Evolutionary conservation across 805 yeast genomes (phyloP), one percentile per base, ranked within the genome.

Genomic region (Cyberlindnera euphorbiae): DNA sequence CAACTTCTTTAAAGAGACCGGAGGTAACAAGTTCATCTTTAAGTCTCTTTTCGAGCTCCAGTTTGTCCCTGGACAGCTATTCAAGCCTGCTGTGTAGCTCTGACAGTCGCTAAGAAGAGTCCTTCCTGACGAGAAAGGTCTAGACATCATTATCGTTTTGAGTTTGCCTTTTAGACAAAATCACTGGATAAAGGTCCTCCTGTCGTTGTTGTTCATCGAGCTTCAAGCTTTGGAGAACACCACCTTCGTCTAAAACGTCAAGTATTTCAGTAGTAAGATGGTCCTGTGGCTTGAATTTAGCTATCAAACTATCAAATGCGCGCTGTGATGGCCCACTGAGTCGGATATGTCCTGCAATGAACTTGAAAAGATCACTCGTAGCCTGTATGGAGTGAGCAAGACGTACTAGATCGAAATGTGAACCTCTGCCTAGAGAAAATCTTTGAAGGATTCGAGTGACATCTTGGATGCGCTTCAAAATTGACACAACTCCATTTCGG

Each of bases 381-480:
- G 44, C 40, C 10, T 54, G 50, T 3, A 76, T 53, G 0, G 77
- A 63, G 9, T 57, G 52, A 1, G 76, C 69, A 7, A 73, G 45
- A 10, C 66, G 60, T 3, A 72, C 42, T 32, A 76, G 52, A 26
- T 73, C 78, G 8, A 62, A 33, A 0, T 73, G 67, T 15, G 62
- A 63, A 0, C 72, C 69, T 26, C 63, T 59, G 5, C 69, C 69
- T 42, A 73, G 75, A 19, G 77, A 75, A 28, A 69, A 64, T 28
- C 79, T 63, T 44, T 82, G 80, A 1, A 87, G 55, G 22, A 78
- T 68, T 36, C 86, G 62, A 10, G 71, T 67, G 17, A 85, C 61
- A 55, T 82, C 87, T 2, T 75, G 68, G 3, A 78, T 62, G 4
- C 65, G 59, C 12, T 63, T 64, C 28, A 80, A 54, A 14, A 63